Percentiles rank a stretch among this genome's conserved stretches.
Conservation (phyloP, 2,329 filamentous ascomycete genomes). For the Colletotrichum sp. region DNA sequence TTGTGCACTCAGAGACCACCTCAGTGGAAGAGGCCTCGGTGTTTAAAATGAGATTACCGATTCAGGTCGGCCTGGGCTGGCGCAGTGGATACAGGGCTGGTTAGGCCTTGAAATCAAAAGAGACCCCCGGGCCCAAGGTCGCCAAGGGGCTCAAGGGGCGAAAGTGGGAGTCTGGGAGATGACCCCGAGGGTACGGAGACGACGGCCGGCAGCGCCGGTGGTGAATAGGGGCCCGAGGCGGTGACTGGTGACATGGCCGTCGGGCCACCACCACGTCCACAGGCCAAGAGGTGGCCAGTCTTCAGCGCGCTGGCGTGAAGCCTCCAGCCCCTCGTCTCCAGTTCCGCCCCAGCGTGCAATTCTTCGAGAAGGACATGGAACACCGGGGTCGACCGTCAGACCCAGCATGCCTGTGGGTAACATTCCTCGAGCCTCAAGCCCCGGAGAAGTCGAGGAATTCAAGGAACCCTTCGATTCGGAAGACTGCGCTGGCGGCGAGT, state of each 20-base stretch:
- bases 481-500: background rate
- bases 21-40: background rate
- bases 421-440: background rate
- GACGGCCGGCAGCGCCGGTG: conserved; percentile 11
- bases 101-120: conserved; percentile 13
- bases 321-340: background rate
- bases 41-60: conserved; percentile 13
- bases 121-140: background rate
- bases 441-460: background rate
- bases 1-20: background rate
- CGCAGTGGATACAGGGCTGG: conserved; percentile 5
- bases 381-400: background rate
- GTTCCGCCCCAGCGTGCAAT: background rate
- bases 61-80: conserved; percentile 15
- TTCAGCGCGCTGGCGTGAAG: background rate
- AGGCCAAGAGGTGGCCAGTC: background rate
- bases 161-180: conserved; percentile 16
- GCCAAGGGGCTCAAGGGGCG: conserved; percentile 10
- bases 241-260: conserved; percentile 5
- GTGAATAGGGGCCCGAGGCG: conserved; percentile 11
- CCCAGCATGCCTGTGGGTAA: background rate
- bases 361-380: conserved; percentile 18
- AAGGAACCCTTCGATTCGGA: background rate
- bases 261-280: background rate
- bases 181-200: conserved; percentile 4